Percentiles rank a stretch among this genome's conserved stretches.
phyloP scores from a whole-genome alignment of 139 green algal species.

The Tetradesmus obliquus region DNA sequence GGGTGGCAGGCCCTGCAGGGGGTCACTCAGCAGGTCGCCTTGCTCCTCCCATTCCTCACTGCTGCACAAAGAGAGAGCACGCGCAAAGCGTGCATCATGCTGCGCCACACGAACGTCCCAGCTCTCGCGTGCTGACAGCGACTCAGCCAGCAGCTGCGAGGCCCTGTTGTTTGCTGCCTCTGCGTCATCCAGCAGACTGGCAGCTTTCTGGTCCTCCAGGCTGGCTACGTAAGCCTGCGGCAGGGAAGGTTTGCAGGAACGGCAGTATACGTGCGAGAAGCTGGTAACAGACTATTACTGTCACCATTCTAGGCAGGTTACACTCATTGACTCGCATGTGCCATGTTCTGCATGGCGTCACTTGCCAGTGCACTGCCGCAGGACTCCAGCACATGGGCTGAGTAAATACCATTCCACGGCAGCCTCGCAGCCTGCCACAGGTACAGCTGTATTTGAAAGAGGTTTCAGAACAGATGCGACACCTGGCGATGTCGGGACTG shows the following conservation, averaged over 20 bases:
- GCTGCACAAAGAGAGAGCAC: background rate
- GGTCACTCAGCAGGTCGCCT: background rate
- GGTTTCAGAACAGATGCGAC: too few species aligned
- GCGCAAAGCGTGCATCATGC: slow-evolving; percentile 21
- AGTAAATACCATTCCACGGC: too few species aligned
- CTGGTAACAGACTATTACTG: too few species aligned
- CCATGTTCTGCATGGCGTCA: too few species aligned
- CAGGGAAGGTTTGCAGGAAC: background rate
- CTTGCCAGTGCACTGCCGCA: too few species aligned
- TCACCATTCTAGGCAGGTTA: background rate
- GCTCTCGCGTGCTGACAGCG: slow-evolving; percentile 11
- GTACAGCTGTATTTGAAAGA: too few species aligned
- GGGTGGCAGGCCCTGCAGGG: background rate
- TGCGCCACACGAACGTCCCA: background rate
- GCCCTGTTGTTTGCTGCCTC: background rate
- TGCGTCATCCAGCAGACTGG: background rate
- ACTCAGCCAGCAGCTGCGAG: slow-evolving; percentile 3
- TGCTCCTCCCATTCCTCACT: slow-evolving; percentile 32
- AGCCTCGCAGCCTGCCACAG: too few species aligned
- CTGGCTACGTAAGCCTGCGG: background rate
- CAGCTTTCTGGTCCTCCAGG: background rate
- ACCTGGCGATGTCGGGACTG: too few species aligned
- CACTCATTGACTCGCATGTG: background rate
- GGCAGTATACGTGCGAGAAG: too few species aligned
- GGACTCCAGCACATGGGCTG: too few species aligned